These are phyloP conservation scores for Globisporangium iwayamae DNA, from an alignment of 352 stramenopile genomes.

Conservation along the genomic window DNA sequence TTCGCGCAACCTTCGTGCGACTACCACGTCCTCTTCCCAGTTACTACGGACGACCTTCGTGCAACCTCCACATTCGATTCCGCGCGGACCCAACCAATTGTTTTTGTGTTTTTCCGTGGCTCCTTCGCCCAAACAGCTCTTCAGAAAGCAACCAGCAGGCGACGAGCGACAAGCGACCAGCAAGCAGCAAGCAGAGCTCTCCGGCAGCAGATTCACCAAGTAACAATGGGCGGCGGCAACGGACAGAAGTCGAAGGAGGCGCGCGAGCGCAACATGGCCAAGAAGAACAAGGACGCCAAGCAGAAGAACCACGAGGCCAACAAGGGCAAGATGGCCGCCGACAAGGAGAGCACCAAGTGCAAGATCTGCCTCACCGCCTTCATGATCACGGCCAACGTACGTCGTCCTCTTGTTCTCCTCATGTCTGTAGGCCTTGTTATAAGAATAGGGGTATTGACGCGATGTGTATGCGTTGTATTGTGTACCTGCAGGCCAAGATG, in stretches of 20 bases:
- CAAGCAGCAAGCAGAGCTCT: background rate
- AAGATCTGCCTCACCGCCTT: conserved; percentile 88
- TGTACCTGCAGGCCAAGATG: conserved; percentile 37
- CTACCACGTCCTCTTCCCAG: background rate
- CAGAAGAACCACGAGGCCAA: conserved; percentile 72
- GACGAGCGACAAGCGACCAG: background rate
- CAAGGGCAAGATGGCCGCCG: conserved; percentile 84
- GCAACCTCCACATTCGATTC: background rate
- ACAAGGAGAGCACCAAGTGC: conserved; percentile 78
- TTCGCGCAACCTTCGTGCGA: conserved; percentile 1
- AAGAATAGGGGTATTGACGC: background rate
- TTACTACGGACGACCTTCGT: background rate
- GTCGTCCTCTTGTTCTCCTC: conserved; percentile 14
- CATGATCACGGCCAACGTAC: conserved; percentile 80
- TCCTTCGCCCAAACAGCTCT: background rate
- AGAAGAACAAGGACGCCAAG: conserved; percentile 84
- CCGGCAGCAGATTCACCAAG: background rate
- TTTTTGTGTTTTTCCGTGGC: background rate
- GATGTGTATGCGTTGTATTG: background rate
- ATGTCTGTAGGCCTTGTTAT: background rate
- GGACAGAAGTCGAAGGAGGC: conserved; percentile 79
- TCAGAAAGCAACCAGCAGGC: conserved; percentile 7
- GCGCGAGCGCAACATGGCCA: conserved; percentile 80
- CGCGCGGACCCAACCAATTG: conserved; percentile 5
- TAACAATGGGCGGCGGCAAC: conserved; percentile 78